Percentiles rank a stretch among this genome's conserved stretches.
phyloP scores from a whole-genome alignment of 345 rosid genomes.

The Hevea brasiliensis region DNA sequence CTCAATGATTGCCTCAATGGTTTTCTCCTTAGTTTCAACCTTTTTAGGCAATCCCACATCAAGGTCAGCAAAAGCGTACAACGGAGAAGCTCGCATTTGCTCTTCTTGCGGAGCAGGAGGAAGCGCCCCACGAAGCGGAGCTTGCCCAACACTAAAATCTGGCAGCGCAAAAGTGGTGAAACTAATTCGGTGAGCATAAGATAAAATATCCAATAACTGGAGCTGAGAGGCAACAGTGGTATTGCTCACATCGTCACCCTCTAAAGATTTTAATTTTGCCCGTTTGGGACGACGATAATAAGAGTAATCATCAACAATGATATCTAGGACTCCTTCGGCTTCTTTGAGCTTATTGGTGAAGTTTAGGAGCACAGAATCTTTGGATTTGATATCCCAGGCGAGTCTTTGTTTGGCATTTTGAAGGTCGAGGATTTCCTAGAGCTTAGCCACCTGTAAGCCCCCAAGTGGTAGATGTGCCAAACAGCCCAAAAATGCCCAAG shows the following conservation, averaged over 20 bases:
- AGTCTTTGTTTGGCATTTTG: constrained; percentile 72
- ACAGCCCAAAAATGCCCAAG: no score
- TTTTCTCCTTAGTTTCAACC: constrained; percentile 51
- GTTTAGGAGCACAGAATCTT: constrained; percentile 55
- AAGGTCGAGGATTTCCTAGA: constrained; percentile 91
- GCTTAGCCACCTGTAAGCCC: constrained; percentile 83
- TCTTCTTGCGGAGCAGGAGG: constrained; percentile 99
- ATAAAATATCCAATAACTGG: constrained; percentile 66
- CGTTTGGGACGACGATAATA: constrained; percentile 74
- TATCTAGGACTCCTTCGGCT: constrained; percentile 78
- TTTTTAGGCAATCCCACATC: constrained; percentile 82
- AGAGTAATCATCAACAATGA: constrained; percentile 79
- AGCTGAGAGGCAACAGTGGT: constrained; percentile 80
- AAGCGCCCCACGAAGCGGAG: constrained; percentile 87
- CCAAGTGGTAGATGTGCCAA: no score
- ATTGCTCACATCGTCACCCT: constrained; percentile 28
- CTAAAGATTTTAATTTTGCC: constrained; percentile 20
- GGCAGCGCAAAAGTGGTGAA: constrained; percentile 96
- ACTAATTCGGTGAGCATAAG: constrained; percentile 85
- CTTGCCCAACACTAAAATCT: constrained; percentile 83
- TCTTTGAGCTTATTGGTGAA: constrained; percentile 78
- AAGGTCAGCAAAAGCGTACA: constrained; percentile 75
- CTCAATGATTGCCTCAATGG: constrained; percentile 68
- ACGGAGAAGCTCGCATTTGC: constrained; percentile 92
- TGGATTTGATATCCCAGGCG: constrained; percentile 58